Percentiles rank a stretch among this genome's conserved stretches.
phyloP scores from a whole-genome alignment of 345 rosid genomes.

The Eucalyptus melliodora region DNA sequence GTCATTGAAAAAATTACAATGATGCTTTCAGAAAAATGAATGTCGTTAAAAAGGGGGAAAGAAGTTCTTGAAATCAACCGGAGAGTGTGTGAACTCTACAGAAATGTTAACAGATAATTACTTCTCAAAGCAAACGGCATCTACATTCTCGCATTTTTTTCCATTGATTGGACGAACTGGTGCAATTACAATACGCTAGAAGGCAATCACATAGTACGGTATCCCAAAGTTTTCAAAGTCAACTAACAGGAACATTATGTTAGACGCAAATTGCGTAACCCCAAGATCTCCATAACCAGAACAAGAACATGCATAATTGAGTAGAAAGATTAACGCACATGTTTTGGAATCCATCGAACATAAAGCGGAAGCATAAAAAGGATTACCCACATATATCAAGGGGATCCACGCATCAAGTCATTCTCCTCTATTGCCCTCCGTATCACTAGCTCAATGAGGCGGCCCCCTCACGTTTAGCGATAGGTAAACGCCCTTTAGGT shows the following conservation, averaged over 20 bases:
- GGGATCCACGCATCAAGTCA: no score
- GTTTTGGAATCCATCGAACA: no score
- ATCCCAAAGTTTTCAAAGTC: not conserved
- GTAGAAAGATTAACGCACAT: no score
- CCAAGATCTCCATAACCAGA: no score
- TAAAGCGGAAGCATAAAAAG: no score
- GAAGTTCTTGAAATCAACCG: not conserved
- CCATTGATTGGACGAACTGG: not conserved
- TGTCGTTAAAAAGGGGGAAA: not conserved
- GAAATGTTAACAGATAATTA: not conserved
- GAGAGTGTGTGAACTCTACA: not conserved
- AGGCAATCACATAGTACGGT: not conserved
- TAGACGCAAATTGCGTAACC: no score
- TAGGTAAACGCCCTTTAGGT: no score
- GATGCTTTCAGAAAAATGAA: not conserved
- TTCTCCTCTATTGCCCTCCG: no score
- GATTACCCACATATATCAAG: no score
- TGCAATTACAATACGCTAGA: not conserved
- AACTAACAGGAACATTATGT: not conserved
- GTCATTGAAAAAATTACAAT: not conserved
- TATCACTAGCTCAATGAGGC: no score
- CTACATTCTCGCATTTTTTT: not conserved
- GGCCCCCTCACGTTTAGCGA: no score
- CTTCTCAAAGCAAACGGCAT: not conserved
- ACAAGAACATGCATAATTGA: no score